A percentile compares a stretch with the other conserved stretches of the same genome.
Evolutionary conservation across 2,329 filamentous ascomycete species (phyloP).

Genomic region (Monosporascus sp.): DNA sequence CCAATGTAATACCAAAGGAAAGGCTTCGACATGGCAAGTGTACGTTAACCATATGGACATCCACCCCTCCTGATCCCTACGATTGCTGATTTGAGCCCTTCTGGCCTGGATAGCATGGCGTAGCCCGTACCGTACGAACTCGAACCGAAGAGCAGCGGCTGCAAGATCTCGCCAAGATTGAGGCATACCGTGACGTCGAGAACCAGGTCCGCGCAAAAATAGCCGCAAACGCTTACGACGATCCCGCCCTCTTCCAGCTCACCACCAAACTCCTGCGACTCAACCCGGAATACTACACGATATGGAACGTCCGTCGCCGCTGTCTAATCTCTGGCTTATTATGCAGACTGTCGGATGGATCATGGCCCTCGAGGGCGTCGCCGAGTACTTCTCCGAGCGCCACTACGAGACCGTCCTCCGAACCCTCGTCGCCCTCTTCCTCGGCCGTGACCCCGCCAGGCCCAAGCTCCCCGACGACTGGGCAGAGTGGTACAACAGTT

Average conservation of each 20-base stretch:
- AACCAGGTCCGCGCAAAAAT: conserved; percentile 63
- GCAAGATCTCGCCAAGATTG: conserved; percentile 71
- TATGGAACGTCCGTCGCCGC: conserved; percentile 83
- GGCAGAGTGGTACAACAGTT: conserved; percentile 47
- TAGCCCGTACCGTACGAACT: conserved; percentile 62
- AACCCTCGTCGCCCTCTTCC: conserved; percentile 50
- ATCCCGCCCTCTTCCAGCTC: conserved; percentile 56
- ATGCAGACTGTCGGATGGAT: conserved; percentile 41
- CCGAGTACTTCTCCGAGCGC: conserved; percentile 48
- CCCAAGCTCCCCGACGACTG: conserved; percentile 47
- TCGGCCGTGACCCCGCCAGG: conserved; percentile 46
- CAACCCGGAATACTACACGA: conserved; percentile 86
- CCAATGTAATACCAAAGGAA: neutral
- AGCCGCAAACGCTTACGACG: conserved; percentile 34
- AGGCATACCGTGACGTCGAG: conserved; percentile 69
- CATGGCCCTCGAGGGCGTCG: conserved; percentile 50
- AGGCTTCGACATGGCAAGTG: conserved; percentile 24
- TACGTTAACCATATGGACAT: conserved; percentile 8
- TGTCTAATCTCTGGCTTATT: conserved; percentile 58
- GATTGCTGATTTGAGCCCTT: too few species aligned
- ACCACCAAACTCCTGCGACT: conserved; percentile 68
- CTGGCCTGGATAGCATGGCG: conserved; percentile 62
- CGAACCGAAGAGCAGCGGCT: conserved; percentile 66
- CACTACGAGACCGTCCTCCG: conserved; percentile 60
- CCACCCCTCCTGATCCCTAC: too few species aligned